These are phyloP conservation scores for Sanghuangporus sanghuang DNA, from an alignment of 1,284 basidiomycete genomes.

Conservation along the genomic window DNA sequence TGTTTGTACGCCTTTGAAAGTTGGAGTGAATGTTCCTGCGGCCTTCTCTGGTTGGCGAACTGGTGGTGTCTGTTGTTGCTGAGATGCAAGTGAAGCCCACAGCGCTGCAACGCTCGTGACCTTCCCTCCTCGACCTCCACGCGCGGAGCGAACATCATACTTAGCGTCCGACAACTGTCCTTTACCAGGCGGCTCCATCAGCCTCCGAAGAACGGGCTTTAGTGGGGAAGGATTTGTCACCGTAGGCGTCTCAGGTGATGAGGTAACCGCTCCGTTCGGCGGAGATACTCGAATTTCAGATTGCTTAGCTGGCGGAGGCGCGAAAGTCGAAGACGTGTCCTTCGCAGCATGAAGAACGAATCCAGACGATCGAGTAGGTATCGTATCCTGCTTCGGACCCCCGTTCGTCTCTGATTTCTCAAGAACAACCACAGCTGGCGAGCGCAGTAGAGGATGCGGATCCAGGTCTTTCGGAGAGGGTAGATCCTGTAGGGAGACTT, in stretches of 20 bases:
- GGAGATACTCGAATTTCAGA: neutral
- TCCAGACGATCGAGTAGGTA: conserved; percentile 16
- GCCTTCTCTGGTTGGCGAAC: conserved; percentile 7
- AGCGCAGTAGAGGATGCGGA: conserved; percentile 19
- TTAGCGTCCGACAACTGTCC: conserved; percentile 45
- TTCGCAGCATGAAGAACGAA: conserved; percentile 15
- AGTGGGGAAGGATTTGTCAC: neutral
- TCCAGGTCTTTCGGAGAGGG: conserved; percentile 24
- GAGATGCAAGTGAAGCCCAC: conserved; percentile 50
- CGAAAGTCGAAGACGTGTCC: conserved; percentile 6
- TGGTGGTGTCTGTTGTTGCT: neutral
- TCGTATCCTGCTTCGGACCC: neutral
- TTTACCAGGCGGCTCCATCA: conserved; percentile 24
- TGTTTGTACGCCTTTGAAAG: conserved; percentile 4
- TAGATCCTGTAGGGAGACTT: conserved; percentile 23
- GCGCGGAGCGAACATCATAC: conserved; percentile 71
- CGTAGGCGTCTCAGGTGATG: neutral
- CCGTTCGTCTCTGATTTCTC: neutral
- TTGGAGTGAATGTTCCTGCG: neutral
- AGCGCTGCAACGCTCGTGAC: conserved; percentile 70
- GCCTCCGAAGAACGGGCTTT: conserved; percentile 17
- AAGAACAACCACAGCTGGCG: neutral
- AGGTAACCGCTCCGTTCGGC: neutral
- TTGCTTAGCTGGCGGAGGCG: neutral
- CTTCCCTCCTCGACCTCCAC: conserved; percentile 71